Evolutionary conservation across 1,284 basidiomycete genomes (phyloP).

Genomic region (Neonothopanus nambi): DNA sequence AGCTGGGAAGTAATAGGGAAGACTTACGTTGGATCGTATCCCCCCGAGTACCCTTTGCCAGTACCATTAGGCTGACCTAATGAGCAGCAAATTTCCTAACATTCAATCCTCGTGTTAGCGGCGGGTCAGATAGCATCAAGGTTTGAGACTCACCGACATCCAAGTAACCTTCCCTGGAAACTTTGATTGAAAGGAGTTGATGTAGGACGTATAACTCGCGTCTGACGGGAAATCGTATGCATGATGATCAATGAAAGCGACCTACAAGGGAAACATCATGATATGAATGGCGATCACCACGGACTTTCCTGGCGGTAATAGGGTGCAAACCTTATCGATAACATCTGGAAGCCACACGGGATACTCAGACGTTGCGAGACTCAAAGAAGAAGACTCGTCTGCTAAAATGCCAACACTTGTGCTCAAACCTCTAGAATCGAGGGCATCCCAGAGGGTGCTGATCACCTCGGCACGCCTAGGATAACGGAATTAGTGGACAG

Average conservation of each 20-base stretch:
- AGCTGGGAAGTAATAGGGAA: neutral
- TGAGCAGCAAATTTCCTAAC: constrained; percentile 38
- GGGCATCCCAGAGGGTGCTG: constrained; percentile 33
- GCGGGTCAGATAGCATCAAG: neutral
- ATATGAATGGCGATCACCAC: neutral
- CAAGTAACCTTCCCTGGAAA: constrained; percentile 34
- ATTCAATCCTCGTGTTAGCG: neutral
- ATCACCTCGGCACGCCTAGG: constrained; percentile 37
- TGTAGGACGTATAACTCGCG: constrained; percentile 29
- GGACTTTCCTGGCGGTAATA: neutral
- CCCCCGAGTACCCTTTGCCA: constrained; percentile 32
- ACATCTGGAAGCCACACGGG: constrained; percentile 35
- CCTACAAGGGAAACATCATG: constrained; percentile 19
- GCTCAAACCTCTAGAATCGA: constrained; percentile 27
- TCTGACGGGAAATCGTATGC: constrained; percentile 41
- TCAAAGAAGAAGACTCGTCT: constrained; percentile 35
- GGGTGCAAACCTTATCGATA: constrained; percentile 28
- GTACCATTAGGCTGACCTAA: constrained; percentile 33
- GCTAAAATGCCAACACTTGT: constrained; percentile 35
- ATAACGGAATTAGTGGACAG: neutral
- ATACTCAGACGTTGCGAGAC: constrained; percentile 31
- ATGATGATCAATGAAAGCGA: constrained; percentile 37
- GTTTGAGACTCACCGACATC: constrained; percentile 34
- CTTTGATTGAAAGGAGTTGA: constrained; percentile 24
- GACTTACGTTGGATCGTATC: constrained; percentile 38